Evolutionary conservation across 2,329 filamentous ascomycete species (phyloP).

Genomic region (Xylariaceae sp.): DNA sequence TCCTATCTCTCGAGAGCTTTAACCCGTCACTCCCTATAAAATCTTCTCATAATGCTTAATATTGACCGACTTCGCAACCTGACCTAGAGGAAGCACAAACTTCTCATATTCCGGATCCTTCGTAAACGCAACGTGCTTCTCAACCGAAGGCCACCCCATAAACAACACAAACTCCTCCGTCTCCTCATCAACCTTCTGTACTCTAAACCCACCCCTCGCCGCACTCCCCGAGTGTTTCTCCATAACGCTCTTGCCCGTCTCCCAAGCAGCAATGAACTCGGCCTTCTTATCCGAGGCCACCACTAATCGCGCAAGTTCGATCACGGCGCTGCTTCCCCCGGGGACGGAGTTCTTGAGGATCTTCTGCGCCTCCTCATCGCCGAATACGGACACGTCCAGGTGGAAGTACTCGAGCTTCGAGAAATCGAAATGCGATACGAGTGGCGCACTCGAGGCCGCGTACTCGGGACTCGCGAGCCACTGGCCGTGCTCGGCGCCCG

Average conservation of each 20-base stretch:
- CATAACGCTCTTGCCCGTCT: constrained; percentile 30
- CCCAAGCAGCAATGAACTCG: constrained; percentile 34
- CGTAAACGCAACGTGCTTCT: constrained; percentile 32
- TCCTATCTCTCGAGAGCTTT: no score
- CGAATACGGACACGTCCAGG: constrained; percentile 31
- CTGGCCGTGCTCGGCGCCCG: constrained; percentile 36
- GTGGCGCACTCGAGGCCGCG: constrained; percentile 30
- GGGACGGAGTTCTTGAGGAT: constrained; percentile 28
- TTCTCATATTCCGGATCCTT: constrained; percentile 21
- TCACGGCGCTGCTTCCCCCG: no score
- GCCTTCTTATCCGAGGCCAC: constrained; percentile 31
- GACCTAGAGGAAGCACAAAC: constrained; percentile 20
- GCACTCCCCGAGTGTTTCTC: constrained; percentile 26
- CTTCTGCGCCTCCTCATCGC: constrained; percentile 6
- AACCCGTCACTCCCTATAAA: constrained; percentile 19
- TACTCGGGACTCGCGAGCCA: constrained; percentile 45
- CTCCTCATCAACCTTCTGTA: constrained; percentile 34
- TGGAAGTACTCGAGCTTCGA: constrained; percentile 40
- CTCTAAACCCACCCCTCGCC: constrained; percentile 40
- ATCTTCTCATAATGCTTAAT: constrained; percentile 32
- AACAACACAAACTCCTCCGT: constrained; percentile 40
- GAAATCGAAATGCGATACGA: constrained; percentile 33
- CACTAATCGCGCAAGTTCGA: constrained; percentile 36
- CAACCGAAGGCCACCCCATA: constrained; percentile 34
- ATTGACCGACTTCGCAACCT: constrained; percentile 22